Evolutionary conservation across 768 basidiomycete genomes (phyloP).

Genomic region (Termitomyces sp.): DNA sequence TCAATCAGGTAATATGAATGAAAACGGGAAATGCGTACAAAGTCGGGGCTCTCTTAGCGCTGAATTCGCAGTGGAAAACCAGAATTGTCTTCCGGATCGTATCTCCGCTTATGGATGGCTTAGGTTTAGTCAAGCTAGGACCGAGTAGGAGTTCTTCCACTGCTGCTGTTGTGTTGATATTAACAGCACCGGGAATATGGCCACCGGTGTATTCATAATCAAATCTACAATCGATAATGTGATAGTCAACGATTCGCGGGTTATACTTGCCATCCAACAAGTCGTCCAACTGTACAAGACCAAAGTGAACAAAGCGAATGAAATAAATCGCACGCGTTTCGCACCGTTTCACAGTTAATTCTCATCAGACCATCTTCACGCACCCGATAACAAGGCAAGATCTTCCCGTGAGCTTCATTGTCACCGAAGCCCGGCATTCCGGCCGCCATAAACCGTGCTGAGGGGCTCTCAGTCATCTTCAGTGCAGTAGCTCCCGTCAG

Average conservation of each 20-base stretch:
- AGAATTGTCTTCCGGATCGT: constrained; percentile 71
- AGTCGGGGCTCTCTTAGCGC: constrained; percentile 90
- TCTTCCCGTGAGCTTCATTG: constrained; percentile 89
- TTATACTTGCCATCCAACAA: constrained; percentile 74
- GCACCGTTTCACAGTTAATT: constrained; percentile 73
- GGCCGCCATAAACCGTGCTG: constrained; percentile 46
- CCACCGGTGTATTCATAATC: constrained; percentile 95
- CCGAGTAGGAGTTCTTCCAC: constrained; percentile 82
- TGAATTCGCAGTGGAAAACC: constrained; percentile 98
- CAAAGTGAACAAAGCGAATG: constrained; percentile 9
- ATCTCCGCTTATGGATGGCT: constrained; percentile 73
- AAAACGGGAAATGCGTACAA: constrained; percentile 54
- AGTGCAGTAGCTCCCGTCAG: constrained; percentile 61
- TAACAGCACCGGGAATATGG: constrained; percentile 87
- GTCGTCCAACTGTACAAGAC: constrained; percentile 54
- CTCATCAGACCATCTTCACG: constrained; percentile 95
- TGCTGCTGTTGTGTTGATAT: constrained; percentile 75
- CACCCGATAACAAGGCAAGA: constrained; percentile 90
- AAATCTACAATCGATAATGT: constrained; percentile 95
- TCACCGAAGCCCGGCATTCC: constrained; percentile 87
- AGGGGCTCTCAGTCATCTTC: constrained; percentile 51
- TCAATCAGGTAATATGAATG: background rate
- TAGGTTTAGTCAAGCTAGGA: constrained; percentile 46
- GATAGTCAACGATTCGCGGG: constrained; percentile 57
- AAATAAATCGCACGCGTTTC: constrained; percentile 20